Evolutionary conservation across 495 filamentous ascomycete genomes (phyloP).

Genomic region (Sporormia fimetaria): DNA sequence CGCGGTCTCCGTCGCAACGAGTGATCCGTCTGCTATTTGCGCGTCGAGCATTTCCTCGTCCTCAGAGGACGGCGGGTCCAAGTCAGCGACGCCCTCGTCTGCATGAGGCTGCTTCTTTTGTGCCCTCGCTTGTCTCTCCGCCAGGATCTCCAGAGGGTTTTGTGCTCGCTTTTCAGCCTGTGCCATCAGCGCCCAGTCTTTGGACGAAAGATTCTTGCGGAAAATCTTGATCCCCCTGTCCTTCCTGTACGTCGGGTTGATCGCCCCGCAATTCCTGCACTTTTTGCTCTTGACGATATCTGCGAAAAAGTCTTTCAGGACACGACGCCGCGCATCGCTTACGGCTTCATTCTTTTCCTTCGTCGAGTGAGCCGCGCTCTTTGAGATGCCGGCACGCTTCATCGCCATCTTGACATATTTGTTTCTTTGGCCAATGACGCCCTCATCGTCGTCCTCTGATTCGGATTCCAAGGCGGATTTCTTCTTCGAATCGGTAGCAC

Average conservation of each 20-base stretch:
- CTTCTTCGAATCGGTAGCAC: slow-evolving; percentile 1
- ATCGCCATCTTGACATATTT: slow-evolving; percentile 58
- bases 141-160: slow-evolving; percentile 45
- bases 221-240: slow-evolving; percentile 89
- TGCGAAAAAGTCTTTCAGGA: slow-evolving; percentile 72
- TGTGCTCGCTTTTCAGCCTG: slow-evolving; percentile 54
- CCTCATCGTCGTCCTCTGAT: slow-evolving; percentile 46
- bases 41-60: slow-evolving; percentile 34
- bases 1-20: slow-evolving; percentile 15
- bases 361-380: slow-evolving; percentile 42
- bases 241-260: slow-evolving; percentile 61
- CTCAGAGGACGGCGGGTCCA: slow-evolving; percentile 38
- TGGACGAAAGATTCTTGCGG: slow-evolving; percentile 59
- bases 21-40: slow-evolving; percentile 35
- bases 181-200: slow-evolving; percentile 61
- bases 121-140: slow-evolving; percentile 16
- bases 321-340: slow-evolving; percentile 55
- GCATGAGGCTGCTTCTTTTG: slow-evolving; percentile 29
- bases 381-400: slow-evolving; percentile 40
- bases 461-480: slow-evolving; percentile 42
- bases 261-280: slow-evolving; percentile 62
- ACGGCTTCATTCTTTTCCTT: slow-evolving; percentile 69
- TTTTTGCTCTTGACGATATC: slow-evolving; percentile 50
- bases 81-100: slow-evolving; percentile 64
- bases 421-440: slow-evolving; percentile 53